phyloP scores from a whole-genome alignment of 345 rosid genomes.

The Populus davidiana region DNA sequence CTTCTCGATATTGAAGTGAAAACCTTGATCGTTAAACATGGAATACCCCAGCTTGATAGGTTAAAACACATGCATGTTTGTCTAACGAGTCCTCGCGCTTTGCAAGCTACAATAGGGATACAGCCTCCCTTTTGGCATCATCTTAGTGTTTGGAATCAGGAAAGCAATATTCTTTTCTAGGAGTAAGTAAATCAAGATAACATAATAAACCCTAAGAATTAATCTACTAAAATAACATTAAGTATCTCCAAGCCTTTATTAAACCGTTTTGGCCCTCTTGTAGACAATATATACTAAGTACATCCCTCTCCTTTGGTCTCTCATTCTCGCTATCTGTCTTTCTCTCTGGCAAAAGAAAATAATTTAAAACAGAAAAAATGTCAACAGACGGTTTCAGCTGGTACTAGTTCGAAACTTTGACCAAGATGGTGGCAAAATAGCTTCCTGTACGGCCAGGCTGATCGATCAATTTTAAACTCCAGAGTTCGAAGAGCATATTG shows the following conservation, averaged over 20 bases:
- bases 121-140: slow-evolving; percentile 1
- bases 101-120: neutral
- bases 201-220: neutral
- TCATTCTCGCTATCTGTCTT: neutral
- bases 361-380: no score
- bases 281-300: neutral
- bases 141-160: slow-evolving; percentile 6
- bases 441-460: neutral
- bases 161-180: neutral
- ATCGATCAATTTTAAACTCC: neutral
- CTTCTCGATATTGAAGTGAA: no score
- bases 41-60: no score
- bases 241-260: neutral
- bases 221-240: neutral
- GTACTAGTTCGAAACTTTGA: neutral
- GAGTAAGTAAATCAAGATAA: neutral
- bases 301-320: neutral
- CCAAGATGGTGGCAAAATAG: neutral
- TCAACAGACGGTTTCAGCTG: neutral
- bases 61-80: neutral
- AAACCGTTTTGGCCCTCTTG: neutral
- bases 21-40: no score
- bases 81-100: no score
- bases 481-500: neutral
- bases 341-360: neutral